Conservation (phyloP, 1,139 yeast species). For the Ogataea hybrid region DNA sequence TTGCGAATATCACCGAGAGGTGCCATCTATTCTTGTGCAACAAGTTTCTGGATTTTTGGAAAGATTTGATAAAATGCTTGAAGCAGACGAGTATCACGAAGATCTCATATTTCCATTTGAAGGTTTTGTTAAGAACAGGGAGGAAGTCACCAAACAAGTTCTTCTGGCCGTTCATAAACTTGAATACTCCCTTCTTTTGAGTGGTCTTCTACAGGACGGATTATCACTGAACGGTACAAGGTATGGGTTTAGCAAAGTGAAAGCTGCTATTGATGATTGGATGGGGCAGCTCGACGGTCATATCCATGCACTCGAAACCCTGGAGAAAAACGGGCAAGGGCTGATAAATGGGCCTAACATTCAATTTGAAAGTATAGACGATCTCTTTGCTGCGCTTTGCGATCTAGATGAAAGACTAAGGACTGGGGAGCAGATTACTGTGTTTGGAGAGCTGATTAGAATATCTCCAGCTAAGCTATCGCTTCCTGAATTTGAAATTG, state of each 20-base stretch:
- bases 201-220: slow-evolving; percentile 6
- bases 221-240: slow-evolving; percentile 2
- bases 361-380: slow-evolving; percentile 1
- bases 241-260: background rate
- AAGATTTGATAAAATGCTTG: slow-evolving; percentile 5
- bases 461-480: background rate
- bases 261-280: background rate
- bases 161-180: background rate
- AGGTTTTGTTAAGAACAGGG: slow-evolving; percentile 8
- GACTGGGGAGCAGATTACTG: slow-evolving; percentile 1
- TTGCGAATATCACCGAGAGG: slow-evolving; percentile 6
- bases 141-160: slow-evolving; percentile 1
- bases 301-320: slow-evolving; percentile 1
- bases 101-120: slow-evolving; percentile 3
- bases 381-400: background rate
- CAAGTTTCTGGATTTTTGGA: slow-evolving; percentile 5
- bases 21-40: background rate
- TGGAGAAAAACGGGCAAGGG: background rate
- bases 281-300: background rate
- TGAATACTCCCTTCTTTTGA: slow-evolving; percentile 1
- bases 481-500: background rate
- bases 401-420: background rate
- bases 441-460: background rate
- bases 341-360: background rate
- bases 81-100: slow-evolving; percentile 3